Base-by-base conservation (phyloP, 371 early-diverging fungal species). In the Saksenaea vasiformis region DNA sequence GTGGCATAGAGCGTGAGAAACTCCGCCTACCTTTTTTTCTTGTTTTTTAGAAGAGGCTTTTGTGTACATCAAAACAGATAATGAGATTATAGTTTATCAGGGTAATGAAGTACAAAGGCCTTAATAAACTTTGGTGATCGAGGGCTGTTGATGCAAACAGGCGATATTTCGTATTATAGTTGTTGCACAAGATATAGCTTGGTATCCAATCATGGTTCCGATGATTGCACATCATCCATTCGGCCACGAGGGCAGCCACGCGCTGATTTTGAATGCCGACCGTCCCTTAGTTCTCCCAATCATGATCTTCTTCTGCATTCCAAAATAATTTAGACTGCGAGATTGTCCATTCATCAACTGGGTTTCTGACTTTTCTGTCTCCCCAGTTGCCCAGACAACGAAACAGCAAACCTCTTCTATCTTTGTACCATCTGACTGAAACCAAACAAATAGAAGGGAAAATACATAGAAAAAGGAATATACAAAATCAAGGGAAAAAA, bases 211-310 rank as follows among this genome's bases (percentile, higher is more conserved):
- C 47, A 47, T 47, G 22, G 10, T 15, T 15, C 19, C 15, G 24
- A 22, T 5, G 15, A 19, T 47, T 22, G n/a, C 47, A 47, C 24
- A 39, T 22, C 47, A 19, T 47, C 10, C 47, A 47, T 7, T 47
- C 19, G 22, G 47, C 47, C 47, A 47, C 47, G 47, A 47, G 47
- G 47, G 47, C 3, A 47, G 47, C 47, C 47, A 47, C 47, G 47
- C 47, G 47, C 22, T 47, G 15, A 47, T 47, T 47, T 47, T 15
- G 22, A 47, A 22, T 5, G 22, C 22, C 47, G 47, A 8, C n/a
- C 19, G 47, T 47, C 24, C 47, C 47, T 47, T 17, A 22, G 24
- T 22, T 19, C 47, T 5, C 22, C 47, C 47, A n/a, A 47, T 47
- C 47, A 47, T 47, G 22, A 22, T 19, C 47, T 19, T 19, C 47